phyloP scores from a whole-genome alignment of 768 basidiomycete genomes.

The Inosperma sp. region DNA sequence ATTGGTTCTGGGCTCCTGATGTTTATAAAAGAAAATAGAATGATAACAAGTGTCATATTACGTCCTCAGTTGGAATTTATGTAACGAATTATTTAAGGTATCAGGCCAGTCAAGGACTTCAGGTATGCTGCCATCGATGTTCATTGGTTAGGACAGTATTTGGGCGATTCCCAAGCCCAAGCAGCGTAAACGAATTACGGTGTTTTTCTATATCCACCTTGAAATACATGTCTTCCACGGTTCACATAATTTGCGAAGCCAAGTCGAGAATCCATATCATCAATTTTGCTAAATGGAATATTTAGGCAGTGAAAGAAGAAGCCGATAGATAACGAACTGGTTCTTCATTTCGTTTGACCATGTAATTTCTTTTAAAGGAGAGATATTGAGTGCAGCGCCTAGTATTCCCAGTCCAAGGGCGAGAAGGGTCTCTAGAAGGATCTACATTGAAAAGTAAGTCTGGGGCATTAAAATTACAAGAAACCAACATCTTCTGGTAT shows the following conservation, averaged over 20 bases:
- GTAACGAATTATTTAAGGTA: too few relatives aligned
- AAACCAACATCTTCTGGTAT: constrained; percentile 58
- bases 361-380: constrained; percentile 71
- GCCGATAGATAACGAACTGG: constrained; percentile 45
- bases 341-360: constrained; percentile 89
- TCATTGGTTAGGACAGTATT: too few relatives aligned
- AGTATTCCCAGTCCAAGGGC: constrained; percentile 64
- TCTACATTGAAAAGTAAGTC: constrained; percentile 37
- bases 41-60: too few relatives aligned
- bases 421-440: constrained; percentile 59
- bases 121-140: too few relatives aligned
- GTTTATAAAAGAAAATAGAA: too few relatives aligned
- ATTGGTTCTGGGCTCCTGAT: too few relatives aligned
- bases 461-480: background rate
- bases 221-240: constrained; percentile 48
- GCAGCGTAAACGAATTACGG: too few relatives aligned
- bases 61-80: too few relatives aligned
- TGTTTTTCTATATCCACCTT: too few relatives aligned
- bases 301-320: constrained; percentile 6
- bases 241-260: constrained; percentile 62
- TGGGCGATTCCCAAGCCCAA: too few relatives aligned
- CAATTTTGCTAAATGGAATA: constrained; percentile 51
- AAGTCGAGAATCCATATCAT: constrained; percentile 68
- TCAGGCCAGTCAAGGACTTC: too few relatives aligned
- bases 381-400: constrained; percentile 67